A percentile compares a stretch with the other conserved stretches of the same genome.
phyloP scores from a whole-genome alignment of 331 rosid species.

The Phaseolus coccineus region DNA sequence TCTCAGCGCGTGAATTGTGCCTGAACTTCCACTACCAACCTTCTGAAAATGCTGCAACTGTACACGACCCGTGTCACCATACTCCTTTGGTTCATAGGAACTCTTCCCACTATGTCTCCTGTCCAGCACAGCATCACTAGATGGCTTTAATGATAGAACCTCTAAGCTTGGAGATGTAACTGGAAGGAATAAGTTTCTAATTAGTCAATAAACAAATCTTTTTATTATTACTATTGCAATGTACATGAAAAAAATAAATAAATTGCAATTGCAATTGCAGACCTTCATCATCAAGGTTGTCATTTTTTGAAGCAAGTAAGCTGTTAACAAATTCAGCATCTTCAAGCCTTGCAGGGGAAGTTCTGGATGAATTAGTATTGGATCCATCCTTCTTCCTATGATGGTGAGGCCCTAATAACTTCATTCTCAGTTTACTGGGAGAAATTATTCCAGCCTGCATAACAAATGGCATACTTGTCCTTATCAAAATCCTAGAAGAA shows the following conservation, averaged over 20 bases:
- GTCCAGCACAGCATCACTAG: conserved; percentile 45
- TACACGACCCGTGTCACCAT: conserved; percentile 43
- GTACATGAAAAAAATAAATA: background rate
- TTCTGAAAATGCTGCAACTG: conserved; percentile 60
- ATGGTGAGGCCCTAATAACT: conserved; percentile 79
- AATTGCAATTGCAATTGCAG: conserved; percentile 23
- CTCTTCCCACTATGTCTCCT: conserved; percentile 42
- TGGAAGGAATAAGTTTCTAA: conserved; percentile 45
- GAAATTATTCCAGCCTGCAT: conserved; percentile 91
- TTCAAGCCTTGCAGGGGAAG: conserved; percentile 84
- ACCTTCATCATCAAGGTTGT: conserved; percentile 81
- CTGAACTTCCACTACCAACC: conserved; percentile 66
- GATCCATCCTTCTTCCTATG: conserved; percentile 83
- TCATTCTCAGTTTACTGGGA: conserved; percentile 95
- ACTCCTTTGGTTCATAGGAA: conserved; percentile 60
- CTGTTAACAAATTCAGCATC: conserved; percentile 79
- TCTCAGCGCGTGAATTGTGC: conserved; percentile 68
- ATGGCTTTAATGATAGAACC: conserved; percentile 50
- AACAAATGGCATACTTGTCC: conserved; percentile 23
- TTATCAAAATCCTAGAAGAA: conserved; percentile 27
- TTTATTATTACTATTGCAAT: no score
- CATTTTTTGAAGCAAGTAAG: conserved; percentile 61
- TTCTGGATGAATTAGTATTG: conserved; percentile 88
- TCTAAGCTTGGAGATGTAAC: conserved; percentile 73
- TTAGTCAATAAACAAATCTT: conserved; percentile 30